These are phyloP conservation scores for Skeletonema tropicum DNA, from an alignment of 108 stramenopile genomes.

Conservation along the genomic window DNA sequence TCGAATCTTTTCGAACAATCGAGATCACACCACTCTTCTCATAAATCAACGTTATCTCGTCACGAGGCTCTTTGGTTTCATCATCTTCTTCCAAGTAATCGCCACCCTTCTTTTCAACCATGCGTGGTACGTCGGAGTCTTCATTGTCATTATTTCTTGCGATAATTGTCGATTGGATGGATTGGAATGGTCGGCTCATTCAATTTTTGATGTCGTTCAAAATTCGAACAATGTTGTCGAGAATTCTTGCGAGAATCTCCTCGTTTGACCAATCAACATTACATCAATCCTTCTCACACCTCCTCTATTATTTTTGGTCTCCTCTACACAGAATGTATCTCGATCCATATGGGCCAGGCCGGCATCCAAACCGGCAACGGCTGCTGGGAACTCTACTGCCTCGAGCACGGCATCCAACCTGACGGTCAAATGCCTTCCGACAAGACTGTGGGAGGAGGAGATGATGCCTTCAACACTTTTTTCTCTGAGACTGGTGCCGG, in stretches of 20 bases:
- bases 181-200: background rate
- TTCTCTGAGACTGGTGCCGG: slow-evolving; percentile 97
- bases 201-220: background rate
- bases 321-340: slow-evolving; percentile 73
- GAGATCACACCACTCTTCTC: too few relatives aligned
- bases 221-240: background rate
- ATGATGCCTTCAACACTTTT: slow-evolving; percentile 97
- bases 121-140: slow-evolving; percentile 42
- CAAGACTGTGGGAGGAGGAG: slow-evolving; percentile 75
- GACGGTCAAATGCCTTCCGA: slow-evolving; percentile 93
- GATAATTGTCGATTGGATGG: background rate
- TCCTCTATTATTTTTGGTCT: background rate
- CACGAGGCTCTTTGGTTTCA: slow-evolving; percentile 2
- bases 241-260: background rate
- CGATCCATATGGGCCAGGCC: slow-evolving; percentile 92
- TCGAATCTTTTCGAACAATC: too few relatives aligned
- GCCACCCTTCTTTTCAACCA: slow-evolving; percentile 18
- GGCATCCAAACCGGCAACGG: slow-evolving; percentile 97
- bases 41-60: slow-evolving; percentile 4
- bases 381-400: slow-evolving; percentile 98
- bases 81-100: background rate
- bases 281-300: background rate
- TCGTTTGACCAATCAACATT: background rate
- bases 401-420: slow-evolving; percentile 97
- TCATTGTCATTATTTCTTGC: background rate